A percentile compares a stretch with the other conserved stretches of the same genome.
phyloP scores from a whole-genome alignment of 2,329 filamentous ascomycete genomes.

The Fusarium acutatum region DNA sequence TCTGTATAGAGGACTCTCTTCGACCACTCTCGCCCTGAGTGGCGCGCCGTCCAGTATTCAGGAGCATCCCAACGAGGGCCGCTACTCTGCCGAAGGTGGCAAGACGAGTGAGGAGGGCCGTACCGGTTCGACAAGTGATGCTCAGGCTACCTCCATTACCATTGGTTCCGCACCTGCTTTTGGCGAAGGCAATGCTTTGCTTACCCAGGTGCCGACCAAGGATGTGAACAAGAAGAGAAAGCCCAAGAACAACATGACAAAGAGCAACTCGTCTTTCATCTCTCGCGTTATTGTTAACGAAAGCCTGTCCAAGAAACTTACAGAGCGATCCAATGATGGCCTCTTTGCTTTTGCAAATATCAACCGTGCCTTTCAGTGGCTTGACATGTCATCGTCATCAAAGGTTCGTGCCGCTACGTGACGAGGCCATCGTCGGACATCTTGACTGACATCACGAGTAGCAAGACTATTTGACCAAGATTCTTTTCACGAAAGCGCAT shows the following conservation, averaged over 20 bases:
- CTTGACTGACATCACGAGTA: conserved; percentile 51
- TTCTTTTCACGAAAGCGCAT: conserved; percentile 95
- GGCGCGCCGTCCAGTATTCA: conserved; percentile 61
- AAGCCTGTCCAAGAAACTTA: conserved; percentile 76
- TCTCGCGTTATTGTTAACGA: conserved; percentile 96
- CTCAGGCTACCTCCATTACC: conserved; percentile 50
- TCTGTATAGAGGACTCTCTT: conserved; percentile 63
- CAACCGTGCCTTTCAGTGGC: conserved; percentile 94
- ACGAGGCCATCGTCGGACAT: neutral
- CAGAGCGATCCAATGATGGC: conserved; percentile 80
- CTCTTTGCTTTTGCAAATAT: conserved; percentile 94
- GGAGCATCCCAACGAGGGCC: conserved; percentile 68
- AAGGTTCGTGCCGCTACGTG: conserved; percentile 60
- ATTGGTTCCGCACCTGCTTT: conserved; percentile 71
- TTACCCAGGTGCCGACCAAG: conserved; percentile 70
- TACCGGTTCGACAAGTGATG: conserved; percentile 63
- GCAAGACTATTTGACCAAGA: conserved; percentile 92
- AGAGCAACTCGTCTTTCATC: conserved; percentile 98
- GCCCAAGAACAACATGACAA: conserved; percentile 97
- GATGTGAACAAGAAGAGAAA: conserved; percentile 85
- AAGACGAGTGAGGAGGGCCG: conserved; percentile 65
- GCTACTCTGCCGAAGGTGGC: conserved; percentile 68
- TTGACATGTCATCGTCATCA: conserved; percentile 80
- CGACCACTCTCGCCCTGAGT: conserved; percentile 57
- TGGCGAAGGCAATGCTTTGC: conserved; percentile 83